Evolutionary conservation across 1,139 yeast species (phyloP).

Genomic region (Geotrichum klebahnii): DNA sequence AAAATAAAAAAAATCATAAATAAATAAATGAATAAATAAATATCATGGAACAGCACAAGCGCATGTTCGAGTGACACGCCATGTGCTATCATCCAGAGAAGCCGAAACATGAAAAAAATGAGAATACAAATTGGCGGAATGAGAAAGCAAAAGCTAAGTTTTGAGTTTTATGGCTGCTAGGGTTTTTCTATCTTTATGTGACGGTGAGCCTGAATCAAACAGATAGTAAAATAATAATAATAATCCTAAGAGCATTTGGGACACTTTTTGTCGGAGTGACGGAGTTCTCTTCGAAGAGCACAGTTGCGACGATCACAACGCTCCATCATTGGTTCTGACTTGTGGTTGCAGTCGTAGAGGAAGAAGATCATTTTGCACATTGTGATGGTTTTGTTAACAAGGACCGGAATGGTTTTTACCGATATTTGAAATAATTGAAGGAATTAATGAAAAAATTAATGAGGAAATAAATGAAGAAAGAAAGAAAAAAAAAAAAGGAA

Average conservation of each 20-base stretch:
- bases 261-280: neutral
- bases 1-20: too few relatives aligned
- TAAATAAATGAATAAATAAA: too few relatives aligned
- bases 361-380: constrained; percentile 6
- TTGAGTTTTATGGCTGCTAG: too few relatives aligned
- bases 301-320: neutral
- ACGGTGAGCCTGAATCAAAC: neutral
- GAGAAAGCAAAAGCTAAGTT: too few relatives aligned
- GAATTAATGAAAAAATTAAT: neutral
- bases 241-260: neutral
- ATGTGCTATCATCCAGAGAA: too few relatives aligned
- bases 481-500: neutral
- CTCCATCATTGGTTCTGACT: constrained; percentile 2
- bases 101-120: too few relatives aligned
- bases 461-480: neutral
- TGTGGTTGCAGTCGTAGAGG: constrained; percentile 8
- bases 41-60: too few relatives aligned
- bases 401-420: too few relatives aligned
- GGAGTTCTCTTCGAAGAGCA: neutral
- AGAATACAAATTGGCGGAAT: too few relatives aligned
- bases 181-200: too few relatives aligned
- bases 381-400: neutral
- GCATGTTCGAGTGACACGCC: too few relatives aligned
- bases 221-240: neutral
- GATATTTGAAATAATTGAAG: too few relatives aligned